phyloP scores from a whole-genome alignment of 2,329 filamentous ascomycete species.

The Ceratocystis alfenasii region DNA sequence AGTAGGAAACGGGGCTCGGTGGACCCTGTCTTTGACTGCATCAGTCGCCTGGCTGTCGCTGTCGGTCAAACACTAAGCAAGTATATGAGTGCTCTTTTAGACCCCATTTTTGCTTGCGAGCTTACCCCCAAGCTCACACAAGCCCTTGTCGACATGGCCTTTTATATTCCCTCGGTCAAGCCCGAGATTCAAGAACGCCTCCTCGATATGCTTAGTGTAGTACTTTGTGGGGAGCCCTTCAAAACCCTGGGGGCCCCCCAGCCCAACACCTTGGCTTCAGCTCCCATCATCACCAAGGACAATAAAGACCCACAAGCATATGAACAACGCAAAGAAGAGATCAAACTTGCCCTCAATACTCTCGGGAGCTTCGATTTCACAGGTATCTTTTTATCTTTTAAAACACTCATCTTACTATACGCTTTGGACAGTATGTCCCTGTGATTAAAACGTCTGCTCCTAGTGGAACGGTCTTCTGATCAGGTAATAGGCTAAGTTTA shows the following conservation, averaged over 20 bases:
- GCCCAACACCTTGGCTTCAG: constrained; percentile 62
- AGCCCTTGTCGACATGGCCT: constrained; percentile 94
- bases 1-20: constrained; percentile 54
- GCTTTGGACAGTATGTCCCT: constrained; percentile 21
- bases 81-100: constrained; percentile 90
- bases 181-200: constrained; percentile 85
- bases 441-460: constrained; percentile 5
- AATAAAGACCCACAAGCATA: constrained; percentile 72
- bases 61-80: constrained; percentile 96
- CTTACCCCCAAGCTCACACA: constrained; percentile 88
- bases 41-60: constrained; percentile 88
- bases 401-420: background rate
- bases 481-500: background rate
- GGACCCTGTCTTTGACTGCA: constrained; percentile 87
- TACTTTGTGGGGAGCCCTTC: constrained; percentile 85
- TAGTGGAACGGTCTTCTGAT: constrained; percentile 8
- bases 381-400: constrained; percentile 17
- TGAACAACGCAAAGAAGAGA: constrained; percentile 69
- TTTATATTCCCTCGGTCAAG: constrained; percentile 93
- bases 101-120: constrained; percentile 94
- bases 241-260: constrained; percentile 83
- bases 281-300: constrained; percentile 77
- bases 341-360: constrained; percentile 86
- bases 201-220: constrained; percentile 86
- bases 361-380: constrained; percentile 96